Evolutionary conservation across 2,329 filamentous ascomycete species (phyloP).

Genomic region (Hypoxylon rubiginosum): DNA sequence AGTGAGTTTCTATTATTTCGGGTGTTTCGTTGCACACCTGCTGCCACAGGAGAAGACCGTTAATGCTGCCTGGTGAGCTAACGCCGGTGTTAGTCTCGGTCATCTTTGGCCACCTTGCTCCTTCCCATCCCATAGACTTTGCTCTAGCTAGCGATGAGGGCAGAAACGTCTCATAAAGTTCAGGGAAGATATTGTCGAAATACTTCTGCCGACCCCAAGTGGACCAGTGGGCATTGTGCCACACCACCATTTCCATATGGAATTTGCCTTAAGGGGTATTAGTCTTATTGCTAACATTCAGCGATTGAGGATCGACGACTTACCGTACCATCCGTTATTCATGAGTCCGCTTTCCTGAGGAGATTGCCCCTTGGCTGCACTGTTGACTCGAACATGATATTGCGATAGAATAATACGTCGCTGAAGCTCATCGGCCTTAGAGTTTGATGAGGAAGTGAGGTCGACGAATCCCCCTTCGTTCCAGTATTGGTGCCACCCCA

Average conservation of each 20-base stretch:
- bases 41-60: slow-evolving; percentile 66
- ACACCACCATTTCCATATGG: slow-evolving; percentile 61
- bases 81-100: slow-evolving; percentile 60
- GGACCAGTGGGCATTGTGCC: slow-evolving; percentile 59
- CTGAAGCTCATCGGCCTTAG: slow-evolving; percentile 58
- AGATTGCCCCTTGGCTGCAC: slow-evolving; percentile 54
- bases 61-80: slow-evolving; percentile 64
- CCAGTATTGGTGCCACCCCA: slow-evolving; percentile 56
- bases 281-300: neutral
- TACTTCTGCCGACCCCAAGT: slow-evolving; percentile 56
- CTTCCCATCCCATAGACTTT: slow-evolving; percentile 52
- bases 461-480: slow-evolving; percentile 58
- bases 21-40: slow-evolving; percentile 40
- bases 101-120: slow-evolving; percentile 63
- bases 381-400: slow-evolving; percentile 60
- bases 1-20: neutral
- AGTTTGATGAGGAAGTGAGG: slow-evolving; percentile 53
- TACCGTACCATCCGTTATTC: slow-evolving; percentile 61
- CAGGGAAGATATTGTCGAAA: slow-evolving; percentile 56
- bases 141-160: slow-evolving; percentile 51
- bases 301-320: neutral
- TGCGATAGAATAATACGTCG: slow-evolving; percentile 60
- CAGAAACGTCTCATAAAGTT: slow-evolving; percentile 53
- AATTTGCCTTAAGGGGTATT: slow-evolving; percentile 50
- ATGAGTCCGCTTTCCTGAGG: slow-evolving; percentile 61